Evolutionary conservation across 2,329 filamentous ascomycete genomes (phyloP), one percentile per base, ranked within the genome.

Genomic region (Chrysosporium queenslandicum): DNA sequence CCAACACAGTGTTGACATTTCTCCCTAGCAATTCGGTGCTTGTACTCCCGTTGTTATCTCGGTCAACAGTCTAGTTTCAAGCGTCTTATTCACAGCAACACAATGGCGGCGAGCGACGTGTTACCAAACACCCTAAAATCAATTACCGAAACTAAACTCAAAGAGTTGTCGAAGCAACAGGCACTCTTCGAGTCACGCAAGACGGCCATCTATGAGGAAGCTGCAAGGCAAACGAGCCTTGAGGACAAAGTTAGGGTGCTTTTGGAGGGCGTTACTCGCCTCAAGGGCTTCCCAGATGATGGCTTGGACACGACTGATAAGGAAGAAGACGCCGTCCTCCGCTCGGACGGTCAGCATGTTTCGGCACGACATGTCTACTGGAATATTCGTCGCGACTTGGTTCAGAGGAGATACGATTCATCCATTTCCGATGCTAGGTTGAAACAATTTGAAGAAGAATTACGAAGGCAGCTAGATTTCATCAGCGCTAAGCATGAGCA

Each of bases 131-230:
- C 77, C 12, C 71, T 80, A 25, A 72, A 75, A 50, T 74, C 74
- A 30, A 77, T 80, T 61, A 80, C 76, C 18, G 66, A 67, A 36
- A 77, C 75, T 53, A 82, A 81, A 59, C 74, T 82, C 54, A 67
- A 67, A n/a, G 77, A 81, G 58, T 70, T 82, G 6, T 69, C 72
- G 25, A 76, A 75, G 57, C 73, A 78, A 55, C 76, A 74, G 23
- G 63, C 64, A 0, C 63, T 72, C 2, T 81, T 78, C 58, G 71
- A 77, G 50, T 62, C 64, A 30, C 71, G 69, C 36, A 78, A 78
- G 57, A 55, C 63, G 3, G 59, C 66, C 1, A 67, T 77, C 3
- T 56, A 74, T 23, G 57, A 64, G n/a, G 62, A 64, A 25, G 63
- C 65, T n/a, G 56, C 59, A 7, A 52, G 56, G 4, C 60, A 64